Evolutionary conservation across 2,329 filamentous ascomycete species (phyloP), one percentile per base, ranked within the genome.

Genomic region (Pseudogymnoascus sp.): DNA sequence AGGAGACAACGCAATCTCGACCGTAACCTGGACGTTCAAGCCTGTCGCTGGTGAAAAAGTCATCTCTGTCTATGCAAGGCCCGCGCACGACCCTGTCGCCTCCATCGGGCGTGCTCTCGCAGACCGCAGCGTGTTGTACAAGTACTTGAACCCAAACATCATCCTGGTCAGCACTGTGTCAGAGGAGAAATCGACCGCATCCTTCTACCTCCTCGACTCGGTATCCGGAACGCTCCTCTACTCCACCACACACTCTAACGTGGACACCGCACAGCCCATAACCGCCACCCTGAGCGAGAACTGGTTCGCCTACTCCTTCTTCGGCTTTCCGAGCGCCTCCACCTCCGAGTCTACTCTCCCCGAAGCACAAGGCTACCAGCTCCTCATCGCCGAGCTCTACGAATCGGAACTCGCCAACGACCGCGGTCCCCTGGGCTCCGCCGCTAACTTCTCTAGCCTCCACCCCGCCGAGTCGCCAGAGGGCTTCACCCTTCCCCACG

Each of bases 31-130:
- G 95, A 84, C 82, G 31, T 92, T 97, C 70, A 75, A 82, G 24
- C 83, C 90, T 7, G 80, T 84, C 0, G 71, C 79, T 1, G 86
- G 85, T 10, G 84, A 96, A 73, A 85, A 80, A 64, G 85, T 97
- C 62, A 78, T 87, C 6, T 79, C 82, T 50, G 80, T 95, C 40
- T 87, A 86, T 2, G 81, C 86, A 16, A 83, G 87, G 59, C 86
- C 91, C 8, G 72, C 82, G 2, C 88, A 93, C 67, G 93, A 99
- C 69, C 91, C 91, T 0, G 87, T 97, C 59, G 93, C 95, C 2
- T 97, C 95, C 0, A 96, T 99, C 69, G 95, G 95, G 8, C 91
- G 91, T 64, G 95, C 97, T 1, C 83, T 99, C 21, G 93, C 92
- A 26, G 89, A 99, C 71, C 86, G 95, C 47, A 87, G 87, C n/a